Evolutionary conservation across 352 stramenopile species (phyloP).

Genomic region (Pythium monospermum): DNA sequence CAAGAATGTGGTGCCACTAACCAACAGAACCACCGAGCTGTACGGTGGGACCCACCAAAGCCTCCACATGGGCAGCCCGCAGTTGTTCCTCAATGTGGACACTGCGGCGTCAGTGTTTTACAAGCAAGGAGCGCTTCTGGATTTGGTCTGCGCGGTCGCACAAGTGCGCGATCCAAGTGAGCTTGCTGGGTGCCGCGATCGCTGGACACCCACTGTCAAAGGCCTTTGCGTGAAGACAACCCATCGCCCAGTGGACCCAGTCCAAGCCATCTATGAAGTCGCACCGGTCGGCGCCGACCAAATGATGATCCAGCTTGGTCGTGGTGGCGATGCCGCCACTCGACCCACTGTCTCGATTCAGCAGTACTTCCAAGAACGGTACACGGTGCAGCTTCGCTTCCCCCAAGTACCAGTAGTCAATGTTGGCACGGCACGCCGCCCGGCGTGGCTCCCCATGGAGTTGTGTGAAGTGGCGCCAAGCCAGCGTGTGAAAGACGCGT

Average conservation of each 20-base stretch:
- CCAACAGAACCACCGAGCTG: conserved; percentile 4
- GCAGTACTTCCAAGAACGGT: conserved; percentile 4
- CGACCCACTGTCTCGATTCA: background rate
- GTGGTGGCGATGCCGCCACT: background rate
- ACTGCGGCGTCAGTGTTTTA: conserved; percentile 12
- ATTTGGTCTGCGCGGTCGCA: conserved; percentile 1
- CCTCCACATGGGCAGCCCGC: background rate
- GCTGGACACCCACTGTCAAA: background rate
- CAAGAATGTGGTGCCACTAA: background rate
- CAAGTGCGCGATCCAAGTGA: background rate
- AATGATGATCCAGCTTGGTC: background rate
- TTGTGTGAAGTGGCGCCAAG: conserved; percentile 11
- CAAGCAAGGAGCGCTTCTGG: background rate
- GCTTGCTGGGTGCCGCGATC: background rate
- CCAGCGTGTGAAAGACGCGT: conserved; percentile 2
- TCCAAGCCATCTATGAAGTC: conserved; percentile 7
- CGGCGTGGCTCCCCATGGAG: conserved; percentile 16
- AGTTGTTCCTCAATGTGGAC: conserved; percentile 12
- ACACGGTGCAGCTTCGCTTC: conserved; percentile 4
- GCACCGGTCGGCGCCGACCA: background rate
- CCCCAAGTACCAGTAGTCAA: conserved; percentile 12
- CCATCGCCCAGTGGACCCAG: background rate
- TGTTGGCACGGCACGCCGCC: conserved; percentile 1
- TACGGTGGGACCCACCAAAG: conserved; percentile 3
- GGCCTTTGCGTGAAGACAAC: background rate